Base-by-base conservation (phyloP, 768 basidiomycete species). In the Leccinum pellstonianum region DNA sequence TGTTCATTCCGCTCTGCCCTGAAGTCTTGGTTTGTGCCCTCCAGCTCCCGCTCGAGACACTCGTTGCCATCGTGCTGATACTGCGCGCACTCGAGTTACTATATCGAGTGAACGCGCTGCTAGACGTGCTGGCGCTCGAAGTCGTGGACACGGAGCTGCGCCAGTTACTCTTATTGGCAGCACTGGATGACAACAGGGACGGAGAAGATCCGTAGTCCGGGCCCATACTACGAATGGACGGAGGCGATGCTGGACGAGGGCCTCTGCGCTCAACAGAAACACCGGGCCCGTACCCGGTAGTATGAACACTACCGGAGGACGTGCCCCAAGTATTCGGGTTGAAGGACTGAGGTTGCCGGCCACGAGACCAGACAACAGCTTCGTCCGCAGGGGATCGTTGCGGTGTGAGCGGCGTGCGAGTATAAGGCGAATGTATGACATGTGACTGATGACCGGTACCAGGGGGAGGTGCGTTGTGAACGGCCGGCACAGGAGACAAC, bases 41-140 rank as follows among this genome's bases (percentile, higher is more conserved):
- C 88, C 90, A 91, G 72, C 88, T 90, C 52, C 80, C 77, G 23
- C 84, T 82, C 33, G 89, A 90, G 6, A 90, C 83, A 64, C 89
- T 90, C 15, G 92, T 94, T 48, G 91, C 91, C 57, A 83, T 83
- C 5, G 92, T 93, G 21, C 88, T 88, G 46, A 92, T 79, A 63
- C 90, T 91, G 57, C 88, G 80, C 58, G 80, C 67, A 70, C 89
- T 88, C 46, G 83, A 82, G 58, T 77, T 83, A 50, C 90, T 92
- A 76, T 88, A 91, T 60, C 87, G 78, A 23, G 91, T 92, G 67
- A 92, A 93, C 35, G 86, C 23, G 21, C 83, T 86, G 23, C 85
- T 81, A 9, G 86, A 87, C 14, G 87, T 84, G 63, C 82, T 83
- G 11, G 87, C 86, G 68, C 86, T 89, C 52, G 83, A 84, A 9